A percentile compares a stretch with the other conserved stretches of the same genome.
Conservation (phyloP, 2,329 filamentous ascomycete genomes). For the Talaromyces rugulosus region DNA sequence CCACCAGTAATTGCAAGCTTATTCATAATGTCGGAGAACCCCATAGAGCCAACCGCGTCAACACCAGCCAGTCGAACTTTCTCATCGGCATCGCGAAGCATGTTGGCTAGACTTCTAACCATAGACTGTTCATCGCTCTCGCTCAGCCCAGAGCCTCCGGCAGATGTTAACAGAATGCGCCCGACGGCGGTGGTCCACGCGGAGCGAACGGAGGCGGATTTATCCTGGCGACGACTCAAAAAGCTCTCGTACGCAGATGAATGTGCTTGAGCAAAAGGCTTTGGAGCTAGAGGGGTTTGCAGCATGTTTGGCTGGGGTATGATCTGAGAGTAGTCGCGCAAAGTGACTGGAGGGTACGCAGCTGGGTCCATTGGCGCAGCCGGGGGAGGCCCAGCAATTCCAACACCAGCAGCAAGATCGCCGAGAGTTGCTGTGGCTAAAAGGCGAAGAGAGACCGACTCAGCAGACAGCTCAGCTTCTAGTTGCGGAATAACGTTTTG, state of each 20-base stretch:
- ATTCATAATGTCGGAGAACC: conserved; percentile 72
- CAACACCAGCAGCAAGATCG: conserved; percentile 90
- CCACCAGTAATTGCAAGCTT: conserved; percentile 76
- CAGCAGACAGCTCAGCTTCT: conserved; percentile 84
- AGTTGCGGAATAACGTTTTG: conserved; percentile 92
- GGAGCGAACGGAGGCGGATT: conserved; percentile 73
- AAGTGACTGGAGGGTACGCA: conserved; percentile 66
- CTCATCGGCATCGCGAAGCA: conserved; percentile 84
- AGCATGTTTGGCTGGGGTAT: conserved; percentile 59
- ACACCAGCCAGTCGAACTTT: conserved; percentile 88
- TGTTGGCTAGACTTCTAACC: conserved; percentile 69
- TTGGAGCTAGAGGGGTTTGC: conserved; percentile 77
- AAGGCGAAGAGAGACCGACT: conserved; percentile 79
- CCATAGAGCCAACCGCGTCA: conserved; percentile 74
- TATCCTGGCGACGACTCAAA: conserved; percentile 79
- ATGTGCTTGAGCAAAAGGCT: conserved; percentile 84
- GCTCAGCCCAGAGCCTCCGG: conserved; percentile 82
- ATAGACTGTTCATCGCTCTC: conserved; percentile 74
- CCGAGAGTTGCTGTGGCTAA: conserved; percentile 92
- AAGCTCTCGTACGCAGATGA: conserved; percentile 77
- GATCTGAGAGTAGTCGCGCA: conserved; percentile 45
- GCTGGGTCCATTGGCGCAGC: conserved; percentile 70
- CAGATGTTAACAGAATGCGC: conserved; percentile 84
- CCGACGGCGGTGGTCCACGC: conserved; percentile 83
- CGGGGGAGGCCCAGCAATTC: conserved; percentile 79